These are phyloP conservation scores for Dissoconium aciculare DNA, from an alignment of 2,329 filamentous ascomycete species.

Conservation along the genomic window DNA sequence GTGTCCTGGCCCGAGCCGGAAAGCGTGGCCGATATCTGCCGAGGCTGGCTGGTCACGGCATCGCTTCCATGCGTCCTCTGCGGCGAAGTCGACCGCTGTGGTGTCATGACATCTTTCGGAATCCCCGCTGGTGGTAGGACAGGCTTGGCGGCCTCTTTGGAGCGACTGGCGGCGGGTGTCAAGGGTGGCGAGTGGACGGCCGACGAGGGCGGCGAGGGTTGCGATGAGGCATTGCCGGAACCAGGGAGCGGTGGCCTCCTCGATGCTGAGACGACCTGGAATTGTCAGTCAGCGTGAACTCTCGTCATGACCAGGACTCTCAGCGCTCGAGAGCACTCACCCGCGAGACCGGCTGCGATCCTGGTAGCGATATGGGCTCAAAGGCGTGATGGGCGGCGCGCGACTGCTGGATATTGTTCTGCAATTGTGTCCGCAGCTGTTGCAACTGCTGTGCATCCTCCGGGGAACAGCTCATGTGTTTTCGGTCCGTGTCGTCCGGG, in stretches of 20 bases:
- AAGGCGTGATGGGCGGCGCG: conserved; percentile 78
- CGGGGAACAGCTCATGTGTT: conserved; percentile 28
- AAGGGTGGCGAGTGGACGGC: conserved; percentile 77
- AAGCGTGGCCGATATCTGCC: conserved; percentile 39
- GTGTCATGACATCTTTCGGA: conserved; percentile 45
- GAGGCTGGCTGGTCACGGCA: conserved; percentile 31
- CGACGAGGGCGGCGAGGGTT: conserved; percentile 50
- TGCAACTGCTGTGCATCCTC: conserved; percentile 40
- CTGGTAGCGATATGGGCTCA: conserved; percentile 77
- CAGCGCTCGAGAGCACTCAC: conserved; percentile 53
- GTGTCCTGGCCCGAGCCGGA: conserved; percentile 43
- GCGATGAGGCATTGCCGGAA: conserved; percentile 39
- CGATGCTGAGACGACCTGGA: conserved; percentile 35
- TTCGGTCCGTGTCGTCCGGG: conserved; percentile 16
- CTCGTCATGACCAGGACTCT: conserved; percentile 1
- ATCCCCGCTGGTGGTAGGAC: conserved; percentile 7
- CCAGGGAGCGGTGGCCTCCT: conserved; percentile 25
- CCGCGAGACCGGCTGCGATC: conserved; percentile 68
- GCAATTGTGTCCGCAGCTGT: conserved; percentile 56
- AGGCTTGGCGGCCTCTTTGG: conserved; percentile 34
- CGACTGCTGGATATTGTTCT: conserved; percentile 64
- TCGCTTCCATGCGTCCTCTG: conserved; percentile 18
- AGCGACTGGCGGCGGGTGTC: conserved; percentile 65
- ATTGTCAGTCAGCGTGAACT: conserved; percentile 12
- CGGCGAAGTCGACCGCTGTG: conserved; percentile 36